phyloP scores from a whole-genome alignment of 441 rosid species.

The Pelargonium fulgidum region DNA sequence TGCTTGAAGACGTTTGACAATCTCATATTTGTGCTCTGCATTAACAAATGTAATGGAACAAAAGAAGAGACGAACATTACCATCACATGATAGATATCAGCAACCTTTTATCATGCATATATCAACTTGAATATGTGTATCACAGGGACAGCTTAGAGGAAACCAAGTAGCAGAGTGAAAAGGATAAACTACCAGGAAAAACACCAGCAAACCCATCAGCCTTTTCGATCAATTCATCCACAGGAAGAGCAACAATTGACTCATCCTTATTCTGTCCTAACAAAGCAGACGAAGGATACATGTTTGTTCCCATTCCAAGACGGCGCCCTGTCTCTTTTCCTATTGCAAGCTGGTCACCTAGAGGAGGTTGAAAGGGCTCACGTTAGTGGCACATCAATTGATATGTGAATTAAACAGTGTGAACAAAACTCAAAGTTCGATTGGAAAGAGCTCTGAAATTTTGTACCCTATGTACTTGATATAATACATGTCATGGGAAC shows the following conservation, averaged over 20 bases:
- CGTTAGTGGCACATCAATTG: too few species aligned
- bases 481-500: neutral
- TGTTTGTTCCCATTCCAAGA: slow-evolving; percentile 20
- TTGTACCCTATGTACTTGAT: neutral
- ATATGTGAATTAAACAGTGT: too few species aligned
- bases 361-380: neutral
- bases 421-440: neutral
- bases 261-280: slow-evolving; percentile 47
- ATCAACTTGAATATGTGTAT: neutral
- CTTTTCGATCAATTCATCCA: neutral
- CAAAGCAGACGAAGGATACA: slow-evolving; percentile 61
- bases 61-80: neutral
- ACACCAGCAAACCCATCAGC: neutral
- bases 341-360: slow-evolving; percentile 58
- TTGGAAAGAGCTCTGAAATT: neutral
- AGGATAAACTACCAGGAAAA: neutral
- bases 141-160: too few species aligned
- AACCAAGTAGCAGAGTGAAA: too few species aligned
- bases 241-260: slow-evolving; percentile 1
- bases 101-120: neutral
- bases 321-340: slow-evolving; percentile 52
- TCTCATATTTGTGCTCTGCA: slow-evolving; percentile 48
- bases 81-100: too few species aligned
- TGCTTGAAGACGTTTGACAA: slow-evolving; percentile 49
- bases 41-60: neutral